Percentiles rank a stretch among this genome's conserved stretches.
Evolutionary conservation across 2,329 filamentous ascomycete genomes (phyloP).

Genomic region (Basipetospora chlamydospora): DNA sequence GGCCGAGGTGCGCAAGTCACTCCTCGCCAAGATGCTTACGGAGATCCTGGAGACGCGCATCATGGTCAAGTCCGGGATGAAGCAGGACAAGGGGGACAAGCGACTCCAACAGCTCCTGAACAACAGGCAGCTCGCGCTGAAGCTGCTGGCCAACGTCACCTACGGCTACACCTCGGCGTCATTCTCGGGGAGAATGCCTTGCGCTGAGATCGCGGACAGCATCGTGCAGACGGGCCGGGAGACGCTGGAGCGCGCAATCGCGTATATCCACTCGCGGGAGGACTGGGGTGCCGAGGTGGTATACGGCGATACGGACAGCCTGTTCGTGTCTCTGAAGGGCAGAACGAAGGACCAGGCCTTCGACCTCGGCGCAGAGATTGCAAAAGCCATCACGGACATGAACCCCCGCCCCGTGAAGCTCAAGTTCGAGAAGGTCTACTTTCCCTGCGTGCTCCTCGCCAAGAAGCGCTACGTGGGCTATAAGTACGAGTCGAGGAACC

Average conservation of each 20-base stretch:
- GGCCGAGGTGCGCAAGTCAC: slow-evolving; percentile 69
- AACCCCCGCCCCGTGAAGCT: slow-evolving; percentile 89
- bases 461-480: slow-evolving; percentile 98
- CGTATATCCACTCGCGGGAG: slow-evolving; percentile 74
- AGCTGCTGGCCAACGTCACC: slow-evolving; percentile 95
- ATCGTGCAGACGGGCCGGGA: slow-evolving; percentile 94
- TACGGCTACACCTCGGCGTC: slow-evolving; percentile 96
- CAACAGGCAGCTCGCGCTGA: slow-evolving; percentile 85
- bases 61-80: slow-evolving; percentile 98
- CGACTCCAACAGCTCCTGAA: slow-evolving; percentile 75
- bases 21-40: slow-evolving; percentile 89
- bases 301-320: slow-evolving; percentile 91
- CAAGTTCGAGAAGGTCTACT: slow-evolving; percentile 97
- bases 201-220: slow-evolving; percentile 92
- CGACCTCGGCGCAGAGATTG: slow-evolving; percentile 82
- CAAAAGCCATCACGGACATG: slow-evolving; percentile 69
- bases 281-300: slow-evolving; percentile 93
- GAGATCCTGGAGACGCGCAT: slow-evolving; percentile 92
- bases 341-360: slow-evolving; percentile 82
- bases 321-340: slow-evolving; percentile 83
- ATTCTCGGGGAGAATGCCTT: slow-evolving; percentile 95
- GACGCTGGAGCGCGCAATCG: slow-evolving; percentile 86
- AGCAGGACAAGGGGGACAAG: slow-evolving; percentile 77
- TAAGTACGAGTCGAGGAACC: slow-evolving; percentile 72
- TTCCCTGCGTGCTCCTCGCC: slow-evolving; percentile 82